Base-by-base conservation (phyloP, 768 basidiomycete species). In the Rhizopogon salebrosus region DNA sequence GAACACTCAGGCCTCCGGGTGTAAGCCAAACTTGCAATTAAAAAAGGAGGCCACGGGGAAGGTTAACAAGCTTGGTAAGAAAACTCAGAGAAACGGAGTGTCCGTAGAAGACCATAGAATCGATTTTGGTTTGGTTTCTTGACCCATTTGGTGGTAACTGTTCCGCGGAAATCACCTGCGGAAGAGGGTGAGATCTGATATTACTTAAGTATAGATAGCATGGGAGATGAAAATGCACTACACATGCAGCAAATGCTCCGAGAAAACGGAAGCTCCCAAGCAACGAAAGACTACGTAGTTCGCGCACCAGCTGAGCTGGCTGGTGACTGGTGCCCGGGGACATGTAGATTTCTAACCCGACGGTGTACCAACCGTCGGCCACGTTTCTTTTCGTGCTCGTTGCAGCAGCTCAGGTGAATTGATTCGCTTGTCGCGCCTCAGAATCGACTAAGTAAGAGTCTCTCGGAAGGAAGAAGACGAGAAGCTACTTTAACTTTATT, bases 121-220 rank as follows among this genome's bases (percentile, higher is more conserved):
- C 55, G 62, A 66, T 58, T 46, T 46, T 59, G 60, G 54, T 27
- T 56, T 54, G 54, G 60, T 57, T n/a, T 59, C 56, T 66, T 48
- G 55, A 67, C 59, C 63, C 45, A 62, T 51, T 58, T 52, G 36
- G 48, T 52, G 22, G 14, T 38, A 8, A 64, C 56, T 20, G 49
- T 66, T 34, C 65, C 65, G 65, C 65, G 65, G 65, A 65, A 69
- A 69, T 63, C 65, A 60, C 59, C 57, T 65, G 61, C 54, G 55
- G 65, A 55, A 49, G 13, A 22, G 59, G 39, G 53, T 52, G 60
- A 61, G 64, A 68, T 66, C 66, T 53, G 27, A 48, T 10, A 45
- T 46, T n/a, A n/a, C n/a, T n/a, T 37, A 31, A 45, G 46, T 39
- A 35, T n/a, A 54, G 53, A 52, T 54, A 54, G 49, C 50, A 52